Percentiles rank a stretch among this genome's conserved stretches.
These are phyloP conservation scores for Albugo candida DNA, from an alignment of 352 stramenopile species.

Conservation along the genomic window DNA sequence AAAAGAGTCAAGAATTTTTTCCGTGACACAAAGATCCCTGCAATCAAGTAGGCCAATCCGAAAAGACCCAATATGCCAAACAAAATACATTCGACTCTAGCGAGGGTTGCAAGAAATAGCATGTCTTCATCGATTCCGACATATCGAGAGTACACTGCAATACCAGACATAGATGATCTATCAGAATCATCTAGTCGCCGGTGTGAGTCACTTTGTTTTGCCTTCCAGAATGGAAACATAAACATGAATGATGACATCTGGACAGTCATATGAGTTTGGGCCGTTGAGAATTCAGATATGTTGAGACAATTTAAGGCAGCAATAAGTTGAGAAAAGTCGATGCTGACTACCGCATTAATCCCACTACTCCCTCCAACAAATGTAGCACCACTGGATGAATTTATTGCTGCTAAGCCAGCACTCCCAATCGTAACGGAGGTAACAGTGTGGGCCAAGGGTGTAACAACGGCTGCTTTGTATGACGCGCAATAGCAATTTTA, in stretches of 20 bases:
- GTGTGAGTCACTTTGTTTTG: conserved; percentile 9
- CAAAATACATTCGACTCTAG: conserved; percentile 55
- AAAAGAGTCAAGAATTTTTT: conserved; percentile 55
- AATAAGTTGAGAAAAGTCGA: conserved; percentile 63
- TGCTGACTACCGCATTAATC: conserved; percentile 46
- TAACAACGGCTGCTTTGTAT: conserved; percentile 32
- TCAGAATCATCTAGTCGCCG: conserved; percentile 8
- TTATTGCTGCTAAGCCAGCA: conserved; percentile 45
- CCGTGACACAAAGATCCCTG: conserved; percentile 42
- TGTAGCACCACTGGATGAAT: conserved; percentile 24
- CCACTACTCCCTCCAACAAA: conserved; percentile 9
- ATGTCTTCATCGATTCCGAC: conserved; percentile 59
- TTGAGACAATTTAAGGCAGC: conserved; percentile 61
- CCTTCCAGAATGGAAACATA: conserved; percentile 29
- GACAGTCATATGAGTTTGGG: conserved; percentile 44
- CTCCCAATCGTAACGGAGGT: conserved; percentile 48
- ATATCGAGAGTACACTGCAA: conserved; percentile 49
- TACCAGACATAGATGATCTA: conserved; percentile 17
- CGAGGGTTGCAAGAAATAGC: conserved; percentile 62
- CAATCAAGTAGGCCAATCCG: conserved; percentile 26
- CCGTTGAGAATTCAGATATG: conserved; percentile 45
- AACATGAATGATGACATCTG: conserved; percentile 54
- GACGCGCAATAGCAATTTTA: conserved; percentile 13
- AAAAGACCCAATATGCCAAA: conserved; percentile 41
- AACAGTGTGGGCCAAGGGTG: conserved; percentile 41